Base-by-base conservation (phyloP, 371 early-diverging fungal genomes). In the Funneliformis caledonium region DNA sequence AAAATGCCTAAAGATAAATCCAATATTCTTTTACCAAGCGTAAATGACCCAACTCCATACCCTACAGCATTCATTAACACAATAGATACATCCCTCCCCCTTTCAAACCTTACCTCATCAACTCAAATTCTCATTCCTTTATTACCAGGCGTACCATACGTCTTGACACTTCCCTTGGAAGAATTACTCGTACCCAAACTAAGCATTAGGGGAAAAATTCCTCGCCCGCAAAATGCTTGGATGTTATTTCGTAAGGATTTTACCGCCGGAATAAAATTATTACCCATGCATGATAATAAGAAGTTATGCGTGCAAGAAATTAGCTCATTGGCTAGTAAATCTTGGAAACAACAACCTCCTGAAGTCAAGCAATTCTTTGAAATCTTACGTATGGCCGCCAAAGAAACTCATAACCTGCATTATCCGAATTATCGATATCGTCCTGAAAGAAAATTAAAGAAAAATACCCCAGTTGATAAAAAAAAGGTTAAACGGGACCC, bases 201-300 rank as follows among this genome's bases (percentile, higher is more conserved):
- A 4, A 52, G 16, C 14, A 19, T 0, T 16, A 19, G 19, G 3
- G 50, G 50, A 14, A 76, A 31, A 10, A 60, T 45, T 12, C 76
- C 76, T 8, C 9, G 76, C 0, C 76, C 59, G n/a, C 64, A 33
- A 42, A 76, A 76, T 19, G 16, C 31, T 0, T 76, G 60, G 45
- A 42, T 76, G 4, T 10, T 76, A n/a, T 76, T 76, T 42, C 64
- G 64, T 19, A 76, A 76, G 19, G 76, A 76, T 33, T 76, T 10
- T 45, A 37, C 59, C 1, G 76, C 76, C 1, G 19, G 1, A 14
- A 52, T 16, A 2, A 52, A 52, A 4, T 5, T 14, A 1, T 2
- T 14, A 16, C 0, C 16, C 6, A 19, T 4, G 0, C 2, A 9
- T 47, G 6, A 19, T 19, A 52, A 37, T 3, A 37, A 37, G 37